phyloP scores from a whole-genome alignment of 768 basidiomycete species.

The Chalciporus piperatus region DNA sequence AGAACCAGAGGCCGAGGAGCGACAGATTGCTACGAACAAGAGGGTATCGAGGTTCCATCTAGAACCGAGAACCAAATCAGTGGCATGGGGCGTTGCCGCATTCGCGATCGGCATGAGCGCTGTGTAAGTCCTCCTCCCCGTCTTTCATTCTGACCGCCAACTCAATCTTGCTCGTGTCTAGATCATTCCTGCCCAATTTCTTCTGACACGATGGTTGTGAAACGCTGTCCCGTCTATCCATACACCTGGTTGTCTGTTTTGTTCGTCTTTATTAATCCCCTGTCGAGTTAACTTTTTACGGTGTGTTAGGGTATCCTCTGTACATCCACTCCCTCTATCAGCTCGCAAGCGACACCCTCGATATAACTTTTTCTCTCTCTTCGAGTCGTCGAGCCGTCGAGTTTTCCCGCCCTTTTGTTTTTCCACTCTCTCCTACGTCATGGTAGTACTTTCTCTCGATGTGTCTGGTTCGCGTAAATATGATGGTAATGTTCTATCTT shows the following conservation, averaged over 20 bases:
- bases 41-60: conserved; percentile 55
- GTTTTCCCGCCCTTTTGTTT: not conserved
- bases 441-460: not conserved
- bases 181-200: conserved; percentile 60
- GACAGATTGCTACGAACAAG: conserved; percentile 59
- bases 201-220: conserved; percentile 38
- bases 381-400: conserved; percentile 19
- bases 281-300: conserved; percentile 9
- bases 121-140: conserved; percentile 51
- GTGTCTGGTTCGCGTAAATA: not conserved
- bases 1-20: conserved; percentile 61
- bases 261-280: conserved; percentile 8
- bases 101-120: conserved; percentile 84
- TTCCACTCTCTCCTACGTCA: not conserved
- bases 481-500: not conserved
- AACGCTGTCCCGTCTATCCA: conserved; percentile 8
- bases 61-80: conserved; percentile 67
- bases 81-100: conserved; percentile 81
- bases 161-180: conserved; percentile 20
- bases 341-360: conserved; percentile 9
- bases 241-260: conserved; percentile 6
- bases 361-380: conserved; percentile 12
- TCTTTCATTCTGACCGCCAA: not conserved
- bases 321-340: conserved; percentile 6
- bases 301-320: conserved; percentile 19